Base-by-base conservation (phyloP, 352 stramenopile genomes). In the Globisporangium parvum region DNA sequence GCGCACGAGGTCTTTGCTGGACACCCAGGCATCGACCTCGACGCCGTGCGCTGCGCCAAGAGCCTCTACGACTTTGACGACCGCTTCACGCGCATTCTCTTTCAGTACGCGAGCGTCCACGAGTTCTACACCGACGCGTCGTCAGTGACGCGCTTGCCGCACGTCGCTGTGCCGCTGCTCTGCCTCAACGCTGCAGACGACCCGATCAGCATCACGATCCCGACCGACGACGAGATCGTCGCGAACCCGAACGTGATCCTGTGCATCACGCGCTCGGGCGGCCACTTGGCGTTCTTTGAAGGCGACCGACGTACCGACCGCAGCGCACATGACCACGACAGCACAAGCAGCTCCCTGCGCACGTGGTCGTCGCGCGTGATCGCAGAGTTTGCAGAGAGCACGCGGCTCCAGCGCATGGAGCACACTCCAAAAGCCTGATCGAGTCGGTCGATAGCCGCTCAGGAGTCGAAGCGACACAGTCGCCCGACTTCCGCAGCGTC, bases 51-150 rank as follows among this genome's bases (percentile, higher is more conserved):
- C 3, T 63, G 58, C 2, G 66, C 67, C 3, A 63, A 54, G 41
- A 75, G 61, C n/a, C 63, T 90, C 4, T 63, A 53, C 2, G 67
- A 91, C 55, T 88, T 87, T 52, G 77, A 91, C 64, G 71, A 83
- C 53, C 66, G 65, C 15, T 67, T 88, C 60, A 87, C 80, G 33
- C 75, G 78, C 52, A 68, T 75, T 28, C 57, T 71, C 26, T 84
- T 84, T 50, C 74, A 75, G 50, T 82, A 82, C 58, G 58, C 57
- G 11, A 78, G 60, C 18, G 70, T 70, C 40, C 60, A 75, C 44
- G 60, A 75, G 21, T 81, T 69, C 45, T 80, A 81, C 47, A 55
- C 53, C n/a, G 70, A 84, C 48, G 71, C 63, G 5, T 81, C 71
- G 17, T 73, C 53, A 42, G 50, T 73, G 31, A 71, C 58, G 44